phyloP scores from a whole-genome alignment of 2,329 filamentous ascomycete genomes.

The Fusarium oxysporum region DNA sequence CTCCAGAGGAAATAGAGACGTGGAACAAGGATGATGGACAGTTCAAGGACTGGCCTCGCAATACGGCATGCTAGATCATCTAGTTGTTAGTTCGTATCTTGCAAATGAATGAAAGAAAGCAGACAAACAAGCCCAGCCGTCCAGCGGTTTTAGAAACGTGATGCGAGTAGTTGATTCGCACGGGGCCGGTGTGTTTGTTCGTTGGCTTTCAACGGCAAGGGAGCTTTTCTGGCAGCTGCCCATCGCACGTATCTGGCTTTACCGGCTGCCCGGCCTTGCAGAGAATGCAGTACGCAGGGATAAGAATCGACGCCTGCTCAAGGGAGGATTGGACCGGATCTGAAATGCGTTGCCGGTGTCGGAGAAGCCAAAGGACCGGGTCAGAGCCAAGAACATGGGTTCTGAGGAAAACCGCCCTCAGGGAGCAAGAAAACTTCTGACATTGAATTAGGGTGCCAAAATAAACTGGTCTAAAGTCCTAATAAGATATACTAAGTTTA shows the following conservation, averaged over 20 bases:
- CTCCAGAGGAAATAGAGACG: not conserved
- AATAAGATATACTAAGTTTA: no score
- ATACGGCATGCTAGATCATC: slow-evolving; percentile 6
- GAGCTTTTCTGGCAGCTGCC: not conserved
- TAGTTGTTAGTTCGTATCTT: slow-evolving; percentile 11
- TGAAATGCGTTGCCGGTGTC: slow-evolving; percentile 21
- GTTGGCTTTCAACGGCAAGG: not conserved
- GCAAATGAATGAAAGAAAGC: slow-evolving; percentile 3
- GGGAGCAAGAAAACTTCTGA: not conserved
- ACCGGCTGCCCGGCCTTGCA: not conserved
- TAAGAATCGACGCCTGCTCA: not conserved
- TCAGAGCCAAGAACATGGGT: not conserved
- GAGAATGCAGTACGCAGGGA: not conserved
- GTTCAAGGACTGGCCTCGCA: slow-evolving; percentile 17
- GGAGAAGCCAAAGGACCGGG: not conserved
- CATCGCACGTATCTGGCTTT: not conserved
- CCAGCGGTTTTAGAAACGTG: not conserved
- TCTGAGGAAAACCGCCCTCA: no score
- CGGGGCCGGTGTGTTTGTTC: not conserved
- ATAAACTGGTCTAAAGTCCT: no score
- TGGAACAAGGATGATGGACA: slow-evolving; percentile 11
- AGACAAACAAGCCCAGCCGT: not conserved
- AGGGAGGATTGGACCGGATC: slow-evolving; percentile 10
- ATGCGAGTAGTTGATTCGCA: not conserved
- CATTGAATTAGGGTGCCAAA: no score